Conservation (phyloP, 805 yeast genomes). For the Ogataea dorogensis region DNA sequence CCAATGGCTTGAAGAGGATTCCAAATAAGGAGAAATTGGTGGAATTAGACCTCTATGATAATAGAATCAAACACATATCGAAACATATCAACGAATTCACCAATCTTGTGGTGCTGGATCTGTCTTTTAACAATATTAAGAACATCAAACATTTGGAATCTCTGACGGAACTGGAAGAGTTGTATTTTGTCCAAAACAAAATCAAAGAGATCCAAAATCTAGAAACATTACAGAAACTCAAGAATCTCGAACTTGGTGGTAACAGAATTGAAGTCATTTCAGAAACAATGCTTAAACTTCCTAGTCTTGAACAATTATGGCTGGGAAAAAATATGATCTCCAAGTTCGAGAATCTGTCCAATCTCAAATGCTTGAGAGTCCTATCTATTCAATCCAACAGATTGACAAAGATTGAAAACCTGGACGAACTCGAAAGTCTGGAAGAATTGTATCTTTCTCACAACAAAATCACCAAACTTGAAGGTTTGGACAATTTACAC, state of each 20-base stretch:
- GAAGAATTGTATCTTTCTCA: conserved; percentile 89
- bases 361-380: conserved; percentile 61
- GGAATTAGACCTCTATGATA: conserved; percentile 89
- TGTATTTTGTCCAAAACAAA: conserved; percentile 88
- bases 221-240: conserved; percentile 52
- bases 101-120: conserved; percentile 62
- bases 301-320: conserved; percentile 76
- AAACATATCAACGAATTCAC: conserved; percentile 60
- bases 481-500: conserved; percentile 68
- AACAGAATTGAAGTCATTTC: conserved; percentile 61
- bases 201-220: conserved; percentile 71
- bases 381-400: conserved; percentile 88
- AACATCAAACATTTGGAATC: conserved; percentile 76
- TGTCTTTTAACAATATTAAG: conserved; percentile 86
- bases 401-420: conserved; percentile 74
- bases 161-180: conserved; percentile 57
- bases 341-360: conserved; percentile 58
- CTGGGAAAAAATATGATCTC: conserved; percentile 82
- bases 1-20: conserved; percentile 64
- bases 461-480: conserved; percentile 72
- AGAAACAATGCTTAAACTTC: conserved; percentile 55
- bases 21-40: conserved; percentile 52
- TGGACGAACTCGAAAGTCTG: conserved; percentile 65
- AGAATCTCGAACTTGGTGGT: conserved; percentile 87
- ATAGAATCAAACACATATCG: conserved; percentile 83